A percentile compares a stretch with the other conserved stretches of the same genome.
phyloP scores from a whole-genome alignment of 257 asterid species.

The Gentiana straminea region DNA sequence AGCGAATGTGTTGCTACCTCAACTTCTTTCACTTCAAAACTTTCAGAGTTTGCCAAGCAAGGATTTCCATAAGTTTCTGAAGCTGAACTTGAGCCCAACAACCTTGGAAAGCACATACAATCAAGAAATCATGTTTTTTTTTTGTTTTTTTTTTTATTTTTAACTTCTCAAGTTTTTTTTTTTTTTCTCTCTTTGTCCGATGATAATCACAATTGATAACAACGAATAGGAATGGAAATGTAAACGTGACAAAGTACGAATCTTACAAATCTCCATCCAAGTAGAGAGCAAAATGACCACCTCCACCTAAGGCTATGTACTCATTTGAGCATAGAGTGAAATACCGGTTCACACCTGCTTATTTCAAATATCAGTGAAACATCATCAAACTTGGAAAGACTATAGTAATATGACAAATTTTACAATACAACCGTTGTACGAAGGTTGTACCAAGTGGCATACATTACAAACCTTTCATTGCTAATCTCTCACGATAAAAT shows the following conservation, averaged over 20 bases:
- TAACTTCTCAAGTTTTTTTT: too few relatives aligned
- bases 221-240: too few relatives aligned
- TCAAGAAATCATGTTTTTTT: not conserved
- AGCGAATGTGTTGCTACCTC: constrained; percentile 42
- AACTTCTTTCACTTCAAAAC: constrained; percentile 71
- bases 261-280: constrained; percentile 88
- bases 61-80: constrained; percentile 88
- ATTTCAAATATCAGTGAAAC: not conserved
- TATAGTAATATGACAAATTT: too few relatives aligned
- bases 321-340: constrained; percentile 67
- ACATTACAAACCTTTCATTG: too few relatives aligned
- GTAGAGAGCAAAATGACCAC: constrained; percentile 82
- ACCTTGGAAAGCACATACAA: constrained; percentile 15
- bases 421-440: too few relatives aligned
- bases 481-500: too few relatives aligned
- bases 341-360: constrained; percentile 71
- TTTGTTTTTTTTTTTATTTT: too few relatives aligned
- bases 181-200: too few relatives aligned
- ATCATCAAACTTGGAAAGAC: constrained; percentile 1
- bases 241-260: constrained; percentile 3
- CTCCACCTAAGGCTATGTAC: constrained; percentile 94
- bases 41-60: constrained; percentile 54
- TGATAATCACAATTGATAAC: too few relatives aligned
- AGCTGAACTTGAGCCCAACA: constrained; percentile 75
- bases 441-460: too few relatives aligned